Evolutionary conservation across 305 asterid species (phyloP), one percentile per base, ranked within the genome.

Genomic region (Fraxinus nigra): DNA sequence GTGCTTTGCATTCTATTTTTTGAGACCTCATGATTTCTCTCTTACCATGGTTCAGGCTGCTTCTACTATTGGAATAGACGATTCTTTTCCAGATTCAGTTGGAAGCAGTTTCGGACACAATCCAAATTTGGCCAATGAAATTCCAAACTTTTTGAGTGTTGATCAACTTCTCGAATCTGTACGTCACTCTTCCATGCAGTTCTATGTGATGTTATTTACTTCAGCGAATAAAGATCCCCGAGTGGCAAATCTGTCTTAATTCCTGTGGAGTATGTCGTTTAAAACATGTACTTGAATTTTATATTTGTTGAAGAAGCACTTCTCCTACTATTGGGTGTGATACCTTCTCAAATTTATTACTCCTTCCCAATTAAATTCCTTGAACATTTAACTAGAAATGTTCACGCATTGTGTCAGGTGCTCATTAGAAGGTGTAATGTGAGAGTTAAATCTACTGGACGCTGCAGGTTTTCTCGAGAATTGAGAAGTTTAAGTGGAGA

Each of bases 81-180:
- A 87, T 81, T 67, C 76, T 82, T 90, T 82, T 79, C 84, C 77
- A 8, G 91, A 90, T 85, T 79, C 87, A 9, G 37, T 70, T 16
- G 93, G 81, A 72, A 78, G 88, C 77, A 81, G 79, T 65, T 56
- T 74, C 65, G 81, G 80, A 30, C 87, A 78, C 16, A 86, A 86
- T 76, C 77, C 90, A 20, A 86, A 85, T 61, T 61, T 87, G 82
- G 86, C 89, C 46, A 73, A 83, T 2, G 93, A 92, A 77, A 79
- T 84, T 75, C 90, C 97, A 63, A 87, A 84, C 82, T 90, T 92
- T 80, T 85, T 93, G 80, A 92, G 92, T 1, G 96, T 91, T 20
- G 90, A 92, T 79, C 96, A 93, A 84, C 96, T 93, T 80, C 91
- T 93, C 56, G 96, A 92, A 87, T 92, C 96, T 32, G 98, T 93